phyloP scores from a whole-genome alignment of 2,329 filamentous ascomycete species.

The Chaetomium olivaceum region DNA sequence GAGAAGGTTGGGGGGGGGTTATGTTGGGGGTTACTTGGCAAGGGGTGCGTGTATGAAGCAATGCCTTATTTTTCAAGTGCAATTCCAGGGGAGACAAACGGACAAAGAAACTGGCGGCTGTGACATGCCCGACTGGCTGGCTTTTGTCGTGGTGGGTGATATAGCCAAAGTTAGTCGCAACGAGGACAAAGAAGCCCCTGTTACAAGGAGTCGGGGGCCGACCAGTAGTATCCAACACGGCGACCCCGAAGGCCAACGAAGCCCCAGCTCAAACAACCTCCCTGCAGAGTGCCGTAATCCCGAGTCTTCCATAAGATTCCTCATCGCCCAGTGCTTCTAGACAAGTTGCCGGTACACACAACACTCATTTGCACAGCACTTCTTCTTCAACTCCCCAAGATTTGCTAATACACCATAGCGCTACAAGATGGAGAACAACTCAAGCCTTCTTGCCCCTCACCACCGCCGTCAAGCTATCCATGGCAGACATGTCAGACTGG shows the following conservation, averaged over 20 bases:
- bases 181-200: neutral
- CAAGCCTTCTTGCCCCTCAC: neutral
- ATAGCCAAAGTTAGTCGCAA: neutral
- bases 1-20: neutral
- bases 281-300: no score
- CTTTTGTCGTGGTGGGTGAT: neutral
- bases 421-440: neutral
- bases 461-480: slow-evolving; percentile 8
- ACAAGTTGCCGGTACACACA: neutral
- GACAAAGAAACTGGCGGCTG: neutral
- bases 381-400: neutral
- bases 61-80: neutral
- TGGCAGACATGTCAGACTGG: neutral
- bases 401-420: neutral
- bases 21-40: neutral
- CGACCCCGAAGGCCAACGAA: neutral
- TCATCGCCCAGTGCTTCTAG: neutral
- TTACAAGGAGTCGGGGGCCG: neutral
- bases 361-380: neutral
- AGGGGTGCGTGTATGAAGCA: neutral
- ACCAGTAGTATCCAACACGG: neutral
- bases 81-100: neutral
- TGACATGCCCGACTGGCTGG: neutral
- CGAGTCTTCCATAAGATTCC: neutral
- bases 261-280: no score